These are phyloP conservation scores for Aspergillus eucalypticola DNA, from an alignment of 2,329 filamentous ascomycete species.

Conservation along the genomic window DNA sequence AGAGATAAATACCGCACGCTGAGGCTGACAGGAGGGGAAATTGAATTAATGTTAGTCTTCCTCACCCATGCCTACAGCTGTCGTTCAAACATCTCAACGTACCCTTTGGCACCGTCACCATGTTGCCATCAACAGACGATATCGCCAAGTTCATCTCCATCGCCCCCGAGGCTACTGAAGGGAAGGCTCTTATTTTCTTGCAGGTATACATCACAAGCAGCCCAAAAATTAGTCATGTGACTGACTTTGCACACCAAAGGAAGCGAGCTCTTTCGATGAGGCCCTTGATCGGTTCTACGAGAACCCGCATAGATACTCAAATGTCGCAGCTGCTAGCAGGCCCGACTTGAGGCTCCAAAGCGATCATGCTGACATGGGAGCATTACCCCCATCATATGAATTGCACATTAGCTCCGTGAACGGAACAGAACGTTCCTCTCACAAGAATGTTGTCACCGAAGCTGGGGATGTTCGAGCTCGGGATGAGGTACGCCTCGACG, in stretches of 20 bases:
- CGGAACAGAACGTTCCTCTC: neutral
- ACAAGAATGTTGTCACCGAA: neutral
- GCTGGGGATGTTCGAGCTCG: neutral
- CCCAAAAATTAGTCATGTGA: no score
- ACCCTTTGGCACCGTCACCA: neutral
- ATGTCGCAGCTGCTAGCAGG: neutral
- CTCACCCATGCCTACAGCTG: neutral
- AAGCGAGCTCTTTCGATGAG: neutral
- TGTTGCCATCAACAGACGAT: neutral
- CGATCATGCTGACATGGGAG: neutral
- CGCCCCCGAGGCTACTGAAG: neutral
- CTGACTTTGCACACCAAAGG: neutral
- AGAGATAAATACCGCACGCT: neutral
- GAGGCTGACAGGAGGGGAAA: neutral
- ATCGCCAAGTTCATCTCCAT: neutral
- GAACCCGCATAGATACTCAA: neutral
- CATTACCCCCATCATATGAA: neutral
- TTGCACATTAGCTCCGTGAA: no score
- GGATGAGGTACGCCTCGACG: slow-evolving; percentile 5
- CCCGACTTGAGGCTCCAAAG: neutral
- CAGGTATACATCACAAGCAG: neutral
- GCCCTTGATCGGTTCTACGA: neutral
- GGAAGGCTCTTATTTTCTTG: neutral
- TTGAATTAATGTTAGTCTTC: no score
- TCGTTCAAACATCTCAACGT: no score